Percentiles rank a stretch among this genome's conserved stretches.
Conservation (phyloP, 495 filamentous ascomycete genomes). For the Entonaema liquescens region DNA sequence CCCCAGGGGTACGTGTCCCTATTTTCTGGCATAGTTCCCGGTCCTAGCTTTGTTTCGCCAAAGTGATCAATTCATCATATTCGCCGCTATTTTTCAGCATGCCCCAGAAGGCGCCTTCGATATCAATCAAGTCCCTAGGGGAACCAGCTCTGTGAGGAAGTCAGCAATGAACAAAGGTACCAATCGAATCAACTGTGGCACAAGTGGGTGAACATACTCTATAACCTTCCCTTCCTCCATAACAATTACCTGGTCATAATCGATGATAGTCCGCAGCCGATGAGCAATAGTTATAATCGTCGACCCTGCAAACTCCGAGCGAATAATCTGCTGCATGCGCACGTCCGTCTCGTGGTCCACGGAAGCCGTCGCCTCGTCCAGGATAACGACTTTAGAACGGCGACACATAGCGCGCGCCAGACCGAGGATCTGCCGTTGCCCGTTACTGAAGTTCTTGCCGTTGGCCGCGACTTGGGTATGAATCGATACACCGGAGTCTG, state of each 20-base stretch:
- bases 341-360: constrained; percentile 66
- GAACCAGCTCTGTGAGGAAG: constrained; percentile 14
- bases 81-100: constrained; percentile 32
- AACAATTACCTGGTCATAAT: constrained; percentile 47
- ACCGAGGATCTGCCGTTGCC: constrained; percentile 26
- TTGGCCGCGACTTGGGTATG: constrained; percentile 10
- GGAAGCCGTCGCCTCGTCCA: constrained; percentile 49
- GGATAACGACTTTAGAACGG: constrained; percentile 48
- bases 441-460: constrained; percentile 27
- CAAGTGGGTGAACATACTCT: constrained; percentile 31
- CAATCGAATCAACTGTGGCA: neutral
- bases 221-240: constrained; percentile 45
- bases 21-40: neutral
- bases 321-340: constrained; percentile 65
- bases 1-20: neutral
- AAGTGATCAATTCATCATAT: constrained; percentile 12
- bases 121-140: constrained; percentile 12
- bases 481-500: neutral
- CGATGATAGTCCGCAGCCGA: constrained; percentile 63
- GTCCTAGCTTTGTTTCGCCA: neutral
- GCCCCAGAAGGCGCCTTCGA: constrained; percentile 23
- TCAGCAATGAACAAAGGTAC: neutral
- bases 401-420: constrained; percentile 28
- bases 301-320: constrained; percentile 61
- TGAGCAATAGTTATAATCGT: constrained; percentile 69